phyloP scores from a whole-genome alignment of 2,329 filamentous ascomycete genomes.

The Beauveria bassiana region DNA sequence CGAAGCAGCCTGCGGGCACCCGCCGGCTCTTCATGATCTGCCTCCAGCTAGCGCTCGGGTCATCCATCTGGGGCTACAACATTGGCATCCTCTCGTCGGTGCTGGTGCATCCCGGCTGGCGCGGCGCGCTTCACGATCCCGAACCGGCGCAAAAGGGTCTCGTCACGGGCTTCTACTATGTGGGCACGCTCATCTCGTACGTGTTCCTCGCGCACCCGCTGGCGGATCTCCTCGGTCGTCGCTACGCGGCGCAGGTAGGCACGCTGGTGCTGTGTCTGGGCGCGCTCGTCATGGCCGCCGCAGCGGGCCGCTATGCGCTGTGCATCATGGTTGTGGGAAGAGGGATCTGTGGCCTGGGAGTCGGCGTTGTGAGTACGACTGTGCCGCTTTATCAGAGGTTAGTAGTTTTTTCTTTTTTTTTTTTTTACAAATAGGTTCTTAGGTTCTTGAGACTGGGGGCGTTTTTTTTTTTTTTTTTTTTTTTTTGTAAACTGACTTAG shows the following conservation, averaged over 20 bases:
- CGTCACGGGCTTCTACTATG: conserved; percentile 50
- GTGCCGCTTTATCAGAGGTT: conserved; percentile 51
- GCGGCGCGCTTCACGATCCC: conserved; percentile 36
- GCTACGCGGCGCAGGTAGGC: conserved; percentile 41
- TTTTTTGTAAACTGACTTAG: not conserved
- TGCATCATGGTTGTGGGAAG: conserved; percentile 43
- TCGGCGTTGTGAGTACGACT: conserved; percentile 46
- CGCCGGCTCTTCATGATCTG: conserved; percentile 38
- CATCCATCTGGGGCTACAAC: conserved; percentile 52
- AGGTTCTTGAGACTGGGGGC: no score
- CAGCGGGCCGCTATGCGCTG: conserved; percentile 32
- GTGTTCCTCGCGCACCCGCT: conserved; percentile 44
- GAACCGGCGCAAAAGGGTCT: conserved; percentile 39
- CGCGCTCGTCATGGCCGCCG: conserved; percentile 38
- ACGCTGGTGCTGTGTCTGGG: conserved; percentile 40
- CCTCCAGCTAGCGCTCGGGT: conserved; percentile 46
- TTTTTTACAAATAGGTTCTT: no score
- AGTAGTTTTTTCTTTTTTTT: no score
- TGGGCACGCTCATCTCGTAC: conserved; percentile 49
- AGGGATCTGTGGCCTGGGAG: conserved; percentile 44
- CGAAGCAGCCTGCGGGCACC: not conserved
- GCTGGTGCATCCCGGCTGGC: conserved; percentile 48
- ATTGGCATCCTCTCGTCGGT: conserved; percentile 50
- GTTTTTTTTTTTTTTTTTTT: no score
- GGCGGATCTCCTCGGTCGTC: conserved; percentile 43